A percentile compares a stretch with the other conserved stretches of the same genome.
Evolutionary conservation across 768 basidiomycete genomes (phyloP).

Genomic region (Sarcomyxa edulis): DNA sequence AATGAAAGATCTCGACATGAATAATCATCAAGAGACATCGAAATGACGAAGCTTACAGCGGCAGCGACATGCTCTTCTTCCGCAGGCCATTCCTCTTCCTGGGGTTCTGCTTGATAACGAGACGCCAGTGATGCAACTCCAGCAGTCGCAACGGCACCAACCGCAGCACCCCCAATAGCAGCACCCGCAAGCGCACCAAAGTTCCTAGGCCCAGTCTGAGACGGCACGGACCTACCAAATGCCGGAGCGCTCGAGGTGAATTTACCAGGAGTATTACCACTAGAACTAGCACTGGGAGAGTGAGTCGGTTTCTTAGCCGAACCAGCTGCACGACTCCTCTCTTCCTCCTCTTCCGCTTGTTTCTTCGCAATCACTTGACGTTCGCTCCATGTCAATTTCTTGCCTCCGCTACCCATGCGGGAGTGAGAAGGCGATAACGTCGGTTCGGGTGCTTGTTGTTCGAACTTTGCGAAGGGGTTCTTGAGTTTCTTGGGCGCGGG

Average conservation of each 20-base stretch:
- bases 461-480: slow-evolving; percentile 70
- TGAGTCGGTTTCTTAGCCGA: slow-evolving; percentile 24
- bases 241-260: slow-evolving; percentile 43
- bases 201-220: slow-evolving; percentile 31
- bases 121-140: slow-evolving; percentile 35
- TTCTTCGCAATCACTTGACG: slow-evolving; percentile 86
- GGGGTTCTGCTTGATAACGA: slow-evolving; percentile 25
- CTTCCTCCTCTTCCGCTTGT: slow-evolving; percentile 74
- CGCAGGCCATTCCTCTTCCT: slow-evolving; percentile 5
- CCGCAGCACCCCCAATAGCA: slow-evolving; percentile 26
- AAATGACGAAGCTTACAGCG: background rate
- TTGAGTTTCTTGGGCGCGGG: slow-evolving; percentile 81
- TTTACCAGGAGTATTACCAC: no score
- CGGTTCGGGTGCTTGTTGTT: slow-evolving; percentile 25
- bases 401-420: slow-evolving; percentile 47
- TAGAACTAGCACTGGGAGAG: slow-evolving; percentile 33
- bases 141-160: slow-evolving; percentile 27
- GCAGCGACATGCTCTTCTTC: background rate
- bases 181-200: slow-evolving; percentile 34
- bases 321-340: slow-evolving; percentile 36
- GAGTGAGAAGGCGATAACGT: slow-evolving; percentile 8
- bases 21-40: no score
- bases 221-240: slow-evolving; percentile 36
- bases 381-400: slow-evolving; percentile 92
- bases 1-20: no score